Evolutionary conservation across 192 early-diverging fungal species (phyloP).

Genomic region (Geranomyces michiganensis): DNA sequence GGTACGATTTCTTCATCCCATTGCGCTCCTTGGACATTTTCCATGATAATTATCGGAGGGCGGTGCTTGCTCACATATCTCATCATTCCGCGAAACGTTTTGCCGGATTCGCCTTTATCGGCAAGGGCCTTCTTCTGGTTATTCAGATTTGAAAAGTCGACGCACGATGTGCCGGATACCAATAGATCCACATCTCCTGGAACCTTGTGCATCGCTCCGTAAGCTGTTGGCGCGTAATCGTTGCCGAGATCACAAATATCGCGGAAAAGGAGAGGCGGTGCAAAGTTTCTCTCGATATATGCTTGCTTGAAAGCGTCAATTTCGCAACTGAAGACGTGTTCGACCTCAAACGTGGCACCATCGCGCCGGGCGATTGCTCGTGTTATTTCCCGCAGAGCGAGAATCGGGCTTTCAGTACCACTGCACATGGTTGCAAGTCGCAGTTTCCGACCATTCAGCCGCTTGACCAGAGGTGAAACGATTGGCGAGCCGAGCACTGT

Average conservation of each 20-base stretch:
- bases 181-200: constrained; percentile 49
- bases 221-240: constrained; percentile 45
- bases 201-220: constrained; percentile 41
- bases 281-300: constrained; percentile 56
- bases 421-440: constrained; percentile 56
- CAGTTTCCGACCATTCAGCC: constrained; percentile 37
- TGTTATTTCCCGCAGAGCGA: constrained; percentile 43
- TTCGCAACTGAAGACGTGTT: constrained; percentile 55
- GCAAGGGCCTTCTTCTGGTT: constrained; percentile 47
- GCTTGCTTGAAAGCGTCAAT: constrained; percentile 59
- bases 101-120: constrained; percentile 47
- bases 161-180: constrained; percentile 54
- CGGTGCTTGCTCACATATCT: constrained; percentile 43
- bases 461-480: constrained; percentile 27
- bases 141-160: constrained; percentile 53
- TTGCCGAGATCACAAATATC: constrained; percentile 48
- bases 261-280: constrained; percentile 50
- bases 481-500: constrained; percentile 32
- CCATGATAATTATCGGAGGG: constrained; percentile 47
- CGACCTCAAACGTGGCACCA: constrained; percentile 32
- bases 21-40: constrained; percentile 48
- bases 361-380: constrained; percentile 31
- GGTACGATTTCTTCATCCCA: constrained; percentile 31
- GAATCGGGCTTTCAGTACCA: constrained; percentile 51
- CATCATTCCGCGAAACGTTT: constrained; percentile 51